These are phyloP conservation scores for Hericium erinaceus DNA, from an alignment of 768 basidiomycete genomes.

Conservation along the genomic window DNA sequence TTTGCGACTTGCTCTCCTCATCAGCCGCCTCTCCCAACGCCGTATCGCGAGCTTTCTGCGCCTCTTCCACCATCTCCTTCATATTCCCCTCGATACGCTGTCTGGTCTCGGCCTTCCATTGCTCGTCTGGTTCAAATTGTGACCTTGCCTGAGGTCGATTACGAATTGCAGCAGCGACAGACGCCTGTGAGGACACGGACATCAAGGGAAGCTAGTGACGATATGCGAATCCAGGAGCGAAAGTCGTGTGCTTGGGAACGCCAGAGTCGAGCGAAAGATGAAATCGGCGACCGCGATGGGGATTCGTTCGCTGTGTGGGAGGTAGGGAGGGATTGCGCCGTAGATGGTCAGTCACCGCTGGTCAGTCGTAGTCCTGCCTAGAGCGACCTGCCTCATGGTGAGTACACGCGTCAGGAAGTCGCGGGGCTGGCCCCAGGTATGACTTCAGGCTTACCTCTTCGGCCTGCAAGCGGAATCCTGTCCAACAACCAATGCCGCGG, in stretches of 20 bases:
- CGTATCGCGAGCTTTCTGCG: conserved; percentile 4
- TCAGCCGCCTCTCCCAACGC: background rate
- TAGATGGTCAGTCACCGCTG: conserved; percentile 1
- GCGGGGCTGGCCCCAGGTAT: conserved; percentile 9
- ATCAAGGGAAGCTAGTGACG: background rate
- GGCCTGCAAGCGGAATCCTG: background rate
- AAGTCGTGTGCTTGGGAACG: background rate
- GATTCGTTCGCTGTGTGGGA: conserved; percentile 3
- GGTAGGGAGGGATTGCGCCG: conserved; percentile 4
- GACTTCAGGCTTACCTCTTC: conserved; percentile 3
- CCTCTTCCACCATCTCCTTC: conserved; percentile 8
- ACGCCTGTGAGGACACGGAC: conserved; percentile 1
- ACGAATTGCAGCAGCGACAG: background rate
- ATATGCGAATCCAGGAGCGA: background rate
- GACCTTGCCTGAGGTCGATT: background rate
- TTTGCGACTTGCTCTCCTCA: conserved; percentile 4
- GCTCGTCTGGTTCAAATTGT: conserved; percentile 10
- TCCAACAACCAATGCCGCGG: background rate
- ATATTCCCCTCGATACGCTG: conserved; percentile 10
- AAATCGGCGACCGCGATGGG: conserved; percentile 3
- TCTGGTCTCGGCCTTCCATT: conserved; percentile 10
- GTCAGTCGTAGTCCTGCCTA: conserved; percentile 1
- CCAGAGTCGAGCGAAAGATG: background rate
- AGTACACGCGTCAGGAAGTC: conserved; percentile 12
- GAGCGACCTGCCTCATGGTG: conserved; percentile 14